Percentiles rank a stretch among this genome's conserved stretches.
Evolutionary conservation across 192 early-diverging fungal species (phyloP).

Genomic region (Coemansia sp.): DNA sequence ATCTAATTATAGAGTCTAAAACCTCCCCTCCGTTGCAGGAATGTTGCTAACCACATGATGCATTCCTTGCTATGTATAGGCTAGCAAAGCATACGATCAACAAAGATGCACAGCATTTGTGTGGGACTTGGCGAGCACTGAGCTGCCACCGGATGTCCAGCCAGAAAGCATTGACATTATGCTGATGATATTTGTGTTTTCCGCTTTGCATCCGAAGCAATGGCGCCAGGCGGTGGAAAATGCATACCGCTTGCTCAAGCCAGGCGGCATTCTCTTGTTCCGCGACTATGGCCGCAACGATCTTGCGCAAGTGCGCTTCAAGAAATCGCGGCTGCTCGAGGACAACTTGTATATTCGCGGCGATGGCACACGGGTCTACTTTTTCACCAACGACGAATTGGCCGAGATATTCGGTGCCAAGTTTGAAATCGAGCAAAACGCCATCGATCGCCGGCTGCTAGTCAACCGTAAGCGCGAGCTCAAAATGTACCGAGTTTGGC

Average conservation of each 20-base stretch:
- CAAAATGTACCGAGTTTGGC: slow-evolving; percentile 97
- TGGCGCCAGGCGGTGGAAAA: slow-evolving; percentile 68
- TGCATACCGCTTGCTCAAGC: slow-evolving; percentile 65
- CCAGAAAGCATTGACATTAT: slow-evolving; percentile 67
- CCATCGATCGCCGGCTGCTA: slow-evolving; percentile 85
- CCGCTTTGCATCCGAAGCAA: slow-evolving; percentile 67
- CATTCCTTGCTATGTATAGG: slow-evolving; percentile 20
- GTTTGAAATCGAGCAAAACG: slow-evolving; percentile 85
- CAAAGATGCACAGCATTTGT: slow-evolving; percentile 67
- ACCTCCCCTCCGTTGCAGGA: slow-evolving; percentile 1
- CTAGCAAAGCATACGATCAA: slow-evolving; percentile 60
- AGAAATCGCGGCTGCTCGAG: slow-evolving; percentile 64
- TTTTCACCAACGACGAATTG: slow-evolving; percentile 65
- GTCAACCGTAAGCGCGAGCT: slow-evolving; percentile 88
- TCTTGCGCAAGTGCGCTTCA: slow-evolving; percentile 78
- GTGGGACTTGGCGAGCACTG: slow-evolving; percentile 66
- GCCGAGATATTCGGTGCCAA: slow-evolving; percentile 45
- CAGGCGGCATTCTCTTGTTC: slow-evolving; percentile 74
- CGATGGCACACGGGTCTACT: slow-evolving; percentile 77
- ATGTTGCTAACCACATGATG: neutral
- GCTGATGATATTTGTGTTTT: slow-evolving; percentile 79
- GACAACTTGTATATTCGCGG: slow-evolving; percentile 81
- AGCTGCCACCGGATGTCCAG: slow-evolving; percentile 58
- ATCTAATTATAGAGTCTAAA: slow-evolving; percentile 12
- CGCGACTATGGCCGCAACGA: slow-evolving; percentile 84